Percentiles rank a stretch among this genome's conserved stretches.
These are phyloP conservation scores for Nakaseomyces kungkrabaensis DNA, from an alignment of 1,139 yeast species.

Conservation along the genomic window DNA sequence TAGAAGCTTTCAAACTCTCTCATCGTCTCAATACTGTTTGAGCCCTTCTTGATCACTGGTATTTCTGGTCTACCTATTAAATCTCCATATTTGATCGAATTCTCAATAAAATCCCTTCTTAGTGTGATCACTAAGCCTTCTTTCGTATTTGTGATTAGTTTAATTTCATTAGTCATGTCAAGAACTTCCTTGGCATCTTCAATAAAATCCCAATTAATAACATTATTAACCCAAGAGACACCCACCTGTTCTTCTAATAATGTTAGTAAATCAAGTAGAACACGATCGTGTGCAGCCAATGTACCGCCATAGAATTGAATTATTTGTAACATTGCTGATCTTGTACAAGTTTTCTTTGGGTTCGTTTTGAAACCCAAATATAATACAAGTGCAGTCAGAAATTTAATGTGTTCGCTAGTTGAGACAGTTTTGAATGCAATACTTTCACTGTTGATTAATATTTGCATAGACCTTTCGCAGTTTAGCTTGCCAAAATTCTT, in stretches of 20 bases:
- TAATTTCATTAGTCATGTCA: conserved; percentile 34
- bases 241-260: conserved; percentile 45
- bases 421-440: conserved; percentile 26
- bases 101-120: conserved; percentile 41
- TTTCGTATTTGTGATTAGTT: conserved; percentile 38
- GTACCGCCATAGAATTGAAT: conserved; percentile 55
- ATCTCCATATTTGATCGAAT: conserved; percentile 37
- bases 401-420: conserved; percentile 28
- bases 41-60: neutral
- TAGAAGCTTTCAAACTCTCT: conserved; percentile 19
- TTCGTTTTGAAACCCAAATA: conserved; percentile 40
- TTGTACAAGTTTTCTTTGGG: conserved; percentile 38
- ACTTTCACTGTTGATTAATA: conserved; percentile 45
- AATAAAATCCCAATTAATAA: conserved; percentile 57
- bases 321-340: conserved; percentile 38
- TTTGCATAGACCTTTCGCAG: conserved; percentile 49
- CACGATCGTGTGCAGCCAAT: conserved; percentile 46
- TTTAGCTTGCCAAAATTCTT: conserved; percentile 36
- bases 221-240: conserved; percentile 48
- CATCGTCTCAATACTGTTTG: conserved; percentile 10
- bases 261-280: conserved; percentile 47
- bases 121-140: conserved; percentile 48
- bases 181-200: conserved; percentile 36
- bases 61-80: conserved; percentile 18
- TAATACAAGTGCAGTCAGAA: conserved; percentile 37